Evolutionary conservation across 257 asterid genomes (phyloP).

Genomic region (Ocimum tenuiflorum): DNA sequence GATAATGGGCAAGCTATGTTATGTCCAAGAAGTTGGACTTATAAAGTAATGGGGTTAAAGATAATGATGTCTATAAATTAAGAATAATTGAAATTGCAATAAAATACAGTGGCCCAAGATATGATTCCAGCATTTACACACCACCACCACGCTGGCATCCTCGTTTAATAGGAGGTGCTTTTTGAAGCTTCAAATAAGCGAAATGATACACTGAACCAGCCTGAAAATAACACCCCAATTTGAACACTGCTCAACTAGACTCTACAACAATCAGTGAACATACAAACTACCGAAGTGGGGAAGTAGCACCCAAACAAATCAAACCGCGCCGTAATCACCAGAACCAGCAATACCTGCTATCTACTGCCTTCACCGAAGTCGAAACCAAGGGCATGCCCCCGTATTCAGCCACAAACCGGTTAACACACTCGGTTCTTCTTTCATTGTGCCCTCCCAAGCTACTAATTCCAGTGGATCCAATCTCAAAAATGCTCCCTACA

Average conservation of each 20-base stretch:
- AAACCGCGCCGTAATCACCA: constrained; percentile 43
- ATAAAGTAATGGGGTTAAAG: too few species aligned
- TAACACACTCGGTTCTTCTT: constrained; percentile 58
- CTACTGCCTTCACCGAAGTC: constrained; percentile 69
- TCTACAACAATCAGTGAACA: neutral
- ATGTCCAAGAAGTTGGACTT: too few species aligned
- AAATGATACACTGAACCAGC: neutral
- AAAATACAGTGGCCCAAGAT: too few species aligned
- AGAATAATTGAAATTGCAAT: too few species aligned
- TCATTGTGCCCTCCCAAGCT: constrained; percentile 83
- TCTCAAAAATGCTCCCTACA: constrained; percentile 67
- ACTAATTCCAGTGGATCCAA: constrained; percentile 78
- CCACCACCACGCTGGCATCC: too few species aligned
- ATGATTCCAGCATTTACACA: too few species aligned
- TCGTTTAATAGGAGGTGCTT: too few species aligned
- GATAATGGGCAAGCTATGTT: too few species aligned
- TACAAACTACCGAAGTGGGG: constrained; percentile 11
- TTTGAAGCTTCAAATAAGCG: neutral
- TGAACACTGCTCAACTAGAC: neutral
- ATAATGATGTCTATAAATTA: too few species aligned
- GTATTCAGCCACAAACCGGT: constrained; percentile 45
- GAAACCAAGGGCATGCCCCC: constrained; percentile 65
- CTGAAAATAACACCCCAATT: neutral
- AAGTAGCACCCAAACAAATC: too few species aligned
- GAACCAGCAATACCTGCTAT: constrained; percentile 61